Evolutionary conservation across 129 eudicot species (phyloP), one percentile per base, ranked within the genome.

Genomic region (Glebionis coronaria): DNA sequence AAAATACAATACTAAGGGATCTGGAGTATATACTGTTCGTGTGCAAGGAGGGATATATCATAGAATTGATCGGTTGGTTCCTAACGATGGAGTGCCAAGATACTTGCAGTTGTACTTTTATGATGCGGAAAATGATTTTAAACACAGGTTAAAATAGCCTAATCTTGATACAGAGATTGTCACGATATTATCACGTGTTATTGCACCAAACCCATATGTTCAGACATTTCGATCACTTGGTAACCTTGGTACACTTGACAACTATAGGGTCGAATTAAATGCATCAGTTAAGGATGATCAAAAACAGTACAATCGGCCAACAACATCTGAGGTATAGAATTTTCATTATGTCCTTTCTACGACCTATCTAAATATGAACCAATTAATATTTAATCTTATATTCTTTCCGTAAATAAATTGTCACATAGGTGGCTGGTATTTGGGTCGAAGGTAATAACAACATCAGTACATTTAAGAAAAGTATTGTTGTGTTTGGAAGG

Each of bases 361-460:
- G 2, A 0, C 25, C 2, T 23, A 23, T 23, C 25, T 23, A n/a
- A 23, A 23, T 50, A 44, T 13, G n/a, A n/a, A n/a, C 1, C 50
- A 44, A 8, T 0, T 4, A 3, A 44, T 44, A 8, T 44, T 4
- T 44, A 44, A 8, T 44, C 12, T 8, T 8, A 44, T 44, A 13
- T 44, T 2, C 2, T 23, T 0, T 2, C 25, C 25, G 1, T 50
- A 50, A 1, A 11, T 13, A 12, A 11, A 50, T 16, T 4, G 13
- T 50, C n/a, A 50, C n/a, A 19, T 50, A 50, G 55, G 55, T 50
- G 3, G 55, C 55, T 50, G 55, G 55, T 50, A 50, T 50, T 12
- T 50, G 55, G 0, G 55, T 50, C 4, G 55, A 50, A n/a, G 15
- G 55, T 9, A 50, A 50, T n/a, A 11, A 50, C 16, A 44, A 44